Conservation (phyloP, 768 basidiomycete species). For the Leucosporidium scottii region DNA sequence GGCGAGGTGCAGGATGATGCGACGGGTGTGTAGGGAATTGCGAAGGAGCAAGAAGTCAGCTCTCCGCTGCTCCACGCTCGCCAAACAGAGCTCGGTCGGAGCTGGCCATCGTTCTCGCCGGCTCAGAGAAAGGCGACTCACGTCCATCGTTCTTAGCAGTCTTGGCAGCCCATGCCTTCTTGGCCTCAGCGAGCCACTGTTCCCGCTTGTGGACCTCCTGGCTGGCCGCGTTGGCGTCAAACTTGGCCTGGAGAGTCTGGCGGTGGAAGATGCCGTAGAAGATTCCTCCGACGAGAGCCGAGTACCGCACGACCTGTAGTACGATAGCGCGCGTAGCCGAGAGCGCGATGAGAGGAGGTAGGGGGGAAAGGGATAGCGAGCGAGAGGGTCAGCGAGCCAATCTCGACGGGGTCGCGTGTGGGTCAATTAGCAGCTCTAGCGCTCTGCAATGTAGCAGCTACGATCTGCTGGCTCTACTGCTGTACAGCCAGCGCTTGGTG, state of each 20-base stretch:
- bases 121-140: conserved; percentile 32
- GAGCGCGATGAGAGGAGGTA: too few species aligned
- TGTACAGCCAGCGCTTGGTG: too few species aligned
- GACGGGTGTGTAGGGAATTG: not conserved
- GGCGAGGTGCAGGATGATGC: not conserved
- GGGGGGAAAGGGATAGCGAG: not conserved
- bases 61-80: not conserved
- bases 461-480: too few species aligned
- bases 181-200: conserved; percentile 73
- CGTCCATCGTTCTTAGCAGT: conserved; percentile 45
- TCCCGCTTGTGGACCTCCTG: conserved; percentile 67
- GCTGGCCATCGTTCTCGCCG: not conserved
- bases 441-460: not conserved
- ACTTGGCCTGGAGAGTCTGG: conserved; percentile 72
- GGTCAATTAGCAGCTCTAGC: not conserved
- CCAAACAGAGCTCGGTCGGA: not conserved
- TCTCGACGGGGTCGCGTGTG: not conserved
- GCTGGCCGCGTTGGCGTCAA: conserved; percentile 68
- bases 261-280: conserved; percentile 89
- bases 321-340: too few species aligned
- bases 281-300: conserved; percentile 77
- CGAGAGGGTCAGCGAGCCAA: not conserved
- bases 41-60: not conserved
- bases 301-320: conserved; percentile 82
- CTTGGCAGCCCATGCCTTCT: conserved; percentile 75